Evolutionary conservation across 163 green algal species (phyloP).

Genomic region (Prototheca stagnorum): DNA sequence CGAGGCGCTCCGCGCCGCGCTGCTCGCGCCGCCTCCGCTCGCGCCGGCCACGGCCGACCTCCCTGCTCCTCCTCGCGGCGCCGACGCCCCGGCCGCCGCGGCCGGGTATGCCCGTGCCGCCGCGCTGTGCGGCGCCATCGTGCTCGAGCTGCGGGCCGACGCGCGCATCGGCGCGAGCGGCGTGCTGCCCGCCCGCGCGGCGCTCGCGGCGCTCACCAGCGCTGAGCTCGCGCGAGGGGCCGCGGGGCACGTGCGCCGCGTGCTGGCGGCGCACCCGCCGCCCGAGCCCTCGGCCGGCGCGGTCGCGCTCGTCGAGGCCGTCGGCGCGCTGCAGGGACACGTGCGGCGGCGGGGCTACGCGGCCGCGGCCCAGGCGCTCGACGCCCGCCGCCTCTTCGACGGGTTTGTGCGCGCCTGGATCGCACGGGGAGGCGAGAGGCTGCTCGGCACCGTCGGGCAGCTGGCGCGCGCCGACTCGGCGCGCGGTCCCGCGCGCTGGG

Average conservation of each 20-base stretch:
- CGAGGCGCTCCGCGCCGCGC: neutral
- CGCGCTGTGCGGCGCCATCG: constrained; percentile 31
- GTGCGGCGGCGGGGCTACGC: constrained; percentile 23
- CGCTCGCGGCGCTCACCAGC: constrained; percentile 44
- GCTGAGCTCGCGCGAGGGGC: constrained; percentile 50
- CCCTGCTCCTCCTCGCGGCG: neutral
- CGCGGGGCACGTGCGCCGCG: constrained; percentile 29
- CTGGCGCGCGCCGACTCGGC: constrained; percentile 22
- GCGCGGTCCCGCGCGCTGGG: neutral
- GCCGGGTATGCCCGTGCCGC: constrained; percentile 21
- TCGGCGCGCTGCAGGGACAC: constrained; percentile 32
- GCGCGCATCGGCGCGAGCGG: constrained; percentile 26
- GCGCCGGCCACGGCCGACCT: neutral
- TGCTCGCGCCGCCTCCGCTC: too few relatives aligned
- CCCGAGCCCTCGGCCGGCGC: constrained; percentile 36
- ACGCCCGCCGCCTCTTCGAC: constrained; percentile 54
- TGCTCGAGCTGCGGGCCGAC: constrained; percentile 32
- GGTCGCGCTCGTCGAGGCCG: constrained; percentile 51
- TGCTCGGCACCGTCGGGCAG: constrained; percentile 23
- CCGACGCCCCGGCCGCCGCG: constrained; percentile 1
- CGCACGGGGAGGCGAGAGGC: constrained; percentile 10
- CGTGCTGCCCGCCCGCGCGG: constrained; percentile 38
- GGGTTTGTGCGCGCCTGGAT: constrained; percentile 54
- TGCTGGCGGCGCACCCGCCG: constrained; percentile 36
- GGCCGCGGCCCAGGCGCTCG: constrained; percentile 26